A percentile compares a stretch with the other conserved stretches of the same genome.
Evolutionary conservation across 1,284 basidiomycete genomes (phyloP).

Genomic region (Wallemia ichthyophaga): DNA sequence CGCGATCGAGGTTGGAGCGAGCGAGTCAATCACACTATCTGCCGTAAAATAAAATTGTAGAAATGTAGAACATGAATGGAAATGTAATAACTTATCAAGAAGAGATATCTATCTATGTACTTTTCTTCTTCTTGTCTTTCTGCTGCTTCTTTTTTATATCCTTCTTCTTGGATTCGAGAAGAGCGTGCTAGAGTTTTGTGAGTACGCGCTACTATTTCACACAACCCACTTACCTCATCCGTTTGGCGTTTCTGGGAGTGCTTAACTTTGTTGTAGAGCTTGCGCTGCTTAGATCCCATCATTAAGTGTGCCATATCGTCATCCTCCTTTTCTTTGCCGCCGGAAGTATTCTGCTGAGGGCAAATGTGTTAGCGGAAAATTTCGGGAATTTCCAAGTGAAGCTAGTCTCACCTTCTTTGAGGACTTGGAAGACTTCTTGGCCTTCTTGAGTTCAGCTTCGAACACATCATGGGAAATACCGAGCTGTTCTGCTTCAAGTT

Average conservation of each 20-base stretch:
- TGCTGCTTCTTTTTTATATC: constrained; percentile 10
- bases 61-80: no score
- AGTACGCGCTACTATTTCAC: constrained; percentile 3
- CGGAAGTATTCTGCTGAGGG: constrained; percentile 11
- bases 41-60: not conserved
- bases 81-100: not conserved
- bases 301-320: constrained; percentile 92
- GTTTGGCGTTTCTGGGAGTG: constrained; percentile 50
- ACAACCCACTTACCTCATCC: constrained; percentile 30
- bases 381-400: not conserved
- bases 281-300: constrained; percentile 88
- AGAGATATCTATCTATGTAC: no score
- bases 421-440: constrained; percentile 25
- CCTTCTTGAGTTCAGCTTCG: constrained; percentile 43
- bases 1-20: not conserved
- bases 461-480: constrained; percentile 61
- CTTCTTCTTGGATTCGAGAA: constrained; percentile 10
- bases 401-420: constrained; percentile 1
- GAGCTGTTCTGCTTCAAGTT: constrained; percentile 70
- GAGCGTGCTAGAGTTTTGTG: constrained; percentile 5
- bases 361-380: constrained; percentile 5
- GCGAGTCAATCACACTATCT: no score
- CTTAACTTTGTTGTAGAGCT: constrained; percentile 87
- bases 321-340: constrained; percentile 19
- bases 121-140: constrained; percentile 1